A percentile compares a stretch with the other conserved stretches of the same genome.
phyloP scores from a whole-genome alignment of 345 rosid genomes.

The Ceriops zippeliana region DNA sequence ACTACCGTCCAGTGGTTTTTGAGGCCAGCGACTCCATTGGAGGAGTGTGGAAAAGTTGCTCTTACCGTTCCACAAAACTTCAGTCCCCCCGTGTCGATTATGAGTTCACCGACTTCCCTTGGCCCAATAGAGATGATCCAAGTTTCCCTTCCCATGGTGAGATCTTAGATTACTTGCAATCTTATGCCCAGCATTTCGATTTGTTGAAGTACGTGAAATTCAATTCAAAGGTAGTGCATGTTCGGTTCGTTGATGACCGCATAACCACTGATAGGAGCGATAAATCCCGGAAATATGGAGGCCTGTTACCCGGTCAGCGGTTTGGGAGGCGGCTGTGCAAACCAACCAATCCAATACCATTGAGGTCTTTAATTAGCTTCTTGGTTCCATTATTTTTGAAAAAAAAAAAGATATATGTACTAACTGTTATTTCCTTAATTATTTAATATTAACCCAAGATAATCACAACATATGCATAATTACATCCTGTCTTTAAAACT shows the following conservation, averaged over 20 bases:
- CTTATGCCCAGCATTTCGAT: constrained; percentile 70
- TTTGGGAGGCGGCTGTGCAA: constrained; percentile 82
- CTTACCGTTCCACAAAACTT: constrained; percentile 70
- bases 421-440: too few relatives aligned
- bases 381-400: background rate
- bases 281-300: constrained; percentile 28
- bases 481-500: too few relatives aligned
- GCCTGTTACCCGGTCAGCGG: constrained; percentile 52
- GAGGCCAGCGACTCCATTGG: constrained; percentile 79
- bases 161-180: constrained; percentile 64
- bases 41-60: constrained; percentile 88
- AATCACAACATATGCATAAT: too few relatives aligned
- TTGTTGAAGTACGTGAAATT: constrained; percentile 54
- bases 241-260: constrained; percentile 49
- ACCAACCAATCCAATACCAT: constrained; percentile 42
- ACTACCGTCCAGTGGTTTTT: constrained; percentile 57
- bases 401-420: too few relatives aligned
- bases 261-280: constrained; percentile 13
- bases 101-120: constrained; percentile 84
- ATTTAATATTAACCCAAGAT: too few relatives aligned
- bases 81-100: constrained; percentile 66
- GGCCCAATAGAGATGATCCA: constrained; percentile 70
- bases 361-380: constrained; percentile 39
- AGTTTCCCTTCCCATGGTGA: constrained; percentile 62
- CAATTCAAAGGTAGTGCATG: constrained; percentile 66